phyloP scores from a whole-genome alignment of 352 stramenopile genomes.

The Bremia lactucae region DNA sequence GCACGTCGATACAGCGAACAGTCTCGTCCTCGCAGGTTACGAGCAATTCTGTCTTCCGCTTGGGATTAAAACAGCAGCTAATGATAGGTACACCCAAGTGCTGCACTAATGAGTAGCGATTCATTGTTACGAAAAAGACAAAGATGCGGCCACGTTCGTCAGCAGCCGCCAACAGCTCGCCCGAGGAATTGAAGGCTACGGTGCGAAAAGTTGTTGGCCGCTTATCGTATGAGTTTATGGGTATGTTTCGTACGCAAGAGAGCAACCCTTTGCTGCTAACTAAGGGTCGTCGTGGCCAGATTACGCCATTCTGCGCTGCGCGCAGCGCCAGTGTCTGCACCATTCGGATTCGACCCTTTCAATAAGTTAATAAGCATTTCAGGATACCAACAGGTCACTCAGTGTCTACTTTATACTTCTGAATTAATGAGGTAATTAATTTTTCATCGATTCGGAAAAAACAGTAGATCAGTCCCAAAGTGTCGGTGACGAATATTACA shows the following conservation, averaged over 20 bases:
- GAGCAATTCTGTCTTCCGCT: slow-evolving; percentile 58
- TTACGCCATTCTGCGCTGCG: slow-evolving; percentile 54
- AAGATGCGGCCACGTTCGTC: slow-evolving; percentile 78
- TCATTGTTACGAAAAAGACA: slow-evolving; percentile 63
- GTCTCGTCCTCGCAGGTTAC: slow-evolving; percentile 78
- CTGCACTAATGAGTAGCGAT: slow-evolving; percentile 65
- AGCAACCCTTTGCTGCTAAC: slow-evolving; percentile 61
- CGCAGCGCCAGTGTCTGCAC: slow-evolving; percentile 56
- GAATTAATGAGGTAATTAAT: too few relatives aligned
- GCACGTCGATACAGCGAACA: slow-evolving; percentile 68
- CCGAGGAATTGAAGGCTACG: slow-evolving; percentile 56
- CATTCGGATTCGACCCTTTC: too few relatives aligned
- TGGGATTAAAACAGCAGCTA: slow-evolving; percentile 61
- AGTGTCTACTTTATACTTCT: too few relatives aligned
- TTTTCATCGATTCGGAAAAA: too few relatives aligned
- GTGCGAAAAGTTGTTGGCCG: slow-evolving; percentile 36
- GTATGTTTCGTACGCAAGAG: slow-evolving; percentile 56
- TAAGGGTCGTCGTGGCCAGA: slow-evolving; percentile 61
- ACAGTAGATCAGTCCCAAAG: too few relatives aligned
- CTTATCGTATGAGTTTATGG: slow-evolving; percentile 49
- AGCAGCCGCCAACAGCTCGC: slow-evolving; percentile 50
- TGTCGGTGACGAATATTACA: too few relatives aligned
- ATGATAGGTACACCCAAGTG: slow-evolving; percentile 50
- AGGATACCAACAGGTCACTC: too few relatives aligned
- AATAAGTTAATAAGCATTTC: too few relatives aligned